These are phyloP conservation scores for Rhinocladiella similis DNA, from an alignment of 2,329 filamentous ascomycete genomes.

Conservation along the genomic window DNA sequence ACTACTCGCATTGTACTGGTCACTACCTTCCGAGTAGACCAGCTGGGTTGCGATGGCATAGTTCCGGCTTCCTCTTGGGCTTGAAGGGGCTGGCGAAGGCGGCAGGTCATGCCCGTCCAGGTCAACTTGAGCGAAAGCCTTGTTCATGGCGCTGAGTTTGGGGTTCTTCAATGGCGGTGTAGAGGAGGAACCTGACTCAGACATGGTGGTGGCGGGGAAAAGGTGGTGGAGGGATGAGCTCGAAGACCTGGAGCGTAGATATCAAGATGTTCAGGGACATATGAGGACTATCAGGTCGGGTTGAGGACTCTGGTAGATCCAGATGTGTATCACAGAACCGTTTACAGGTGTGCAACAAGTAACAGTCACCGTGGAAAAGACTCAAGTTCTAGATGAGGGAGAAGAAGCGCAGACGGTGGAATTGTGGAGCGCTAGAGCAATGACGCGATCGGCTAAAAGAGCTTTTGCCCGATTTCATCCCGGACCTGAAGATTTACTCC, in stretches of 20 bases:
- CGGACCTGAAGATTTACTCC: not conserved
- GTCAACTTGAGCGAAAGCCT: slow-evolving; percentile 65
- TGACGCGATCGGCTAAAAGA: slow-evolving; percentile 2
- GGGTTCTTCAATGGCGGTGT: slow-evolving; percentile 29
- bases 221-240: slow-evolving; percentile 28
- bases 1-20: slow-evolving; percentile 96
- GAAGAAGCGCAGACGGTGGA: not conserved
- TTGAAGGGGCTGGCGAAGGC: slow-evolving; percentile 90
- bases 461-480: not conserved
- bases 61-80: slow-evolving; percentile 78
- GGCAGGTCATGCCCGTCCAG: slow-evolving; percentile 82
- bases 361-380: not conserved
- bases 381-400: not conserved
- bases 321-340: not conserved
- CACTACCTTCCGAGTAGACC: slow-evolving; percentile 92
- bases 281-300: slow-evolving; percentile 16
- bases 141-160: slow-evolving; percentile 41
- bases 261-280: slow-evolving; percentile 31
- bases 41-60: slow-evolving; percentile 95
- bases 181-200: slow-evolving; percentile 30
- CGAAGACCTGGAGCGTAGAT: slow-evolving; percentile 29
- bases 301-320: not conserved
- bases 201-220: slow-evolving; percentile 25
- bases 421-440: not conserved
- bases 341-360: not conserved